phyloP scores from a whole-genome alignment of 2,329 filamentous ascomycete genomes.

The Mollisiaceae sp. region DNA sequence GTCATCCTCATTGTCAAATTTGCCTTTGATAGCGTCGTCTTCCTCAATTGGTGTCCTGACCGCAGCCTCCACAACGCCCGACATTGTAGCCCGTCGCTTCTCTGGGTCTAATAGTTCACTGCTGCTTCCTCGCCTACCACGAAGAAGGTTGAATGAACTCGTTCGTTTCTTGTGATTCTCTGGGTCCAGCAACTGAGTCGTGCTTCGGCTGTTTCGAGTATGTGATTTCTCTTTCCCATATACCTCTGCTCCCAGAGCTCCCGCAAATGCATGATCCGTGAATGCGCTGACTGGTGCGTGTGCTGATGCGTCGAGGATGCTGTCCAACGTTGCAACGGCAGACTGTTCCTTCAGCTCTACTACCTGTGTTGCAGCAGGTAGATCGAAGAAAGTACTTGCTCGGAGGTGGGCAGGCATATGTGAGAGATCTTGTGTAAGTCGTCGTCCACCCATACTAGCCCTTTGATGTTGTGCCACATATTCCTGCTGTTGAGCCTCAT shows the following conservation, averaged over 20 bases:
- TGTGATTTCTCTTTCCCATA: constrained; percentile 63
- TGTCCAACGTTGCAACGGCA: constrained; percentile 86
- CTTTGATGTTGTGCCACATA: constrained; percentile 43
- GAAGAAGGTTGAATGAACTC: constrained; percentile 54
- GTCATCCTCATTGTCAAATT: constrained; percentile 34
- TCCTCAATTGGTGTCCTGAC: constrained; percentile 33
- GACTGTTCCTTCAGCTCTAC: constrained; percentile 75
- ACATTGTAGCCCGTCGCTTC: constrained; percentile 33
- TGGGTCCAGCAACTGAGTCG: constrained; percentile 42
- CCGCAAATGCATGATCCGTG: constrained; percentile 84
- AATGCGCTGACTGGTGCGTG: constrained; percentile 89
- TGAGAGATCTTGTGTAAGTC: constrained; percentile 47
- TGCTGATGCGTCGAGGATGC: constrained; percentile 88
- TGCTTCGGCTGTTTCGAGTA: constrained; percentile 58
- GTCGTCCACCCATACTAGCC: constrained; percentile 41
- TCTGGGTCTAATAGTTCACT: constrained; percentile 32
- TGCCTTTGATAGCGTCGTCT: constrained; percentile 32
- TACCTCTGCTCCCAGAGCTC: constrained; percentile 74
- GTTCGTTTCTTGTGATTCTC: constrained; percentile 49
- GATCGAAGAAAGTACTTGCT: constrained; percentile 90
- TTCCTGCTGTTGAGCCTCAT: constrained; percentile 37
- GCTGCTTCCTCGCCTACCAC: constrained; percentile 35
- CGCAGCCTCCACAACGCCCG: constrained; percentile 31
- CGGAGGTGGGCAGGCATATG: constrained; percentile 81
- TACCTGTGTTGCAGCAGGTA: constrained; percentile 58